phyloP scores from a whole-genome alignment of 306 rosid species.

The Citrullus amarus region DNA sequence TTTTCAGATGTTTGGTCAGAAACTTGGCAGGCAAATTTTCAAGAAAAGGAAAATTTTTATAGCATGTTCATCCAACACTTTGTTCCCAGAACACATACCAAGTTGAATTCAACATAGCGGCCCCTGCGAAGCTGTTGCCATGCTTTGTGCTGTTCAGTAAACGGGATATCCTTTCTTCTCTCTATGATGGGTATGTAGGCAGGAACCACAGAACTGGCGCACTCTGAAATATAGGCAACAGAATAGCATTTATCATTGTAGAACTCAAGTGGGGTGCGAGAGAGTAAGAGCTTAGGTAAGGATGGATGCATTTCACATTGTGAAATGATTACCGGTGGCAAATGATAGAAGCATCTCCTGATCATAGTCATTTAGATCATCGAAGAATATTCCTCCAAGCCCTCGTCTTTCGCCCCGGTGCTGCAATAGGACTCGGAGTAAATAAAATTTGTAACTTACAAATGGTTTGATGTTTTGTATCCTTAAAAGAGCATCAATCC shows the following conservation, averaged over 20 bases:
- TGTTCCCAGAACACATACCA: slow-evolving; percentile 35
- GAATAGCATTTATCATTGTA: background rate
- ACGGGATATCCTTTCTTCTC: slow-evolving; percentile 74
- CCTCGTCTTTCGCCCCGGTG: slow-evolving; percentile 95
- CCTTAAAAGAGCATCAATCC: background rate
- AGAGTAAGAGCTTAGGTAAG: background rate
- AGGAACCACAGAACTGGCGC: slow-evolving; percentile 88
- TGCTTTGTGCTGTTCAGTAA: slow-evolving; percentile 67
- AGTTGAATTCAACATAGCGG: slow-evolving; percentile 87
- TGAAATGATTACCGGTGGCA: slow-evolving; percentile 62
- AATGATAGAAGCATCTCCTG: slow-evolving; percentile 98
- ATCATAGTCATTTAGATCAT: slow-evolving; percentile 86
- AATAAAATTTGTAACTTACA: background rate
- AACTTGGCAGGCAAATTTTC: background rate
- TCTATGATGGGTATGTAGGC: slow-evolving; percentile 88
- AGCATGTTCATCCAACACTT: background rate
- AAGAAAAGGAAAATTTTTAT: background rate
- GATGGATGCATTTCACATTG: slow-evolving; percentile 2
- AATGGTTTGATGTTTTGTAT: background rate
- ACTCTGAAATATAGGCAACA: slow-evolving; percentile 44
- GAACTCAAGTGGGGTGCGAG: background rate
- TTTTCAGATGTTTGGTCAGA: background rate
- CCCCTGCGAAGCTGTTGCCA: slow-evolving; percentile 98
- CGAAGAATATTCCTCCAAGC: slow-evolving; percentile 95
- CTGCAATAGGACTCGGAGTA: slow-evolving; percentile 34